Evolutionary conservation across 495 filamentous ascomycete genomes (phyloP), one percentile per base, ranked within the genome.

Genomic region (Podospora pseudocomata): DNA sequence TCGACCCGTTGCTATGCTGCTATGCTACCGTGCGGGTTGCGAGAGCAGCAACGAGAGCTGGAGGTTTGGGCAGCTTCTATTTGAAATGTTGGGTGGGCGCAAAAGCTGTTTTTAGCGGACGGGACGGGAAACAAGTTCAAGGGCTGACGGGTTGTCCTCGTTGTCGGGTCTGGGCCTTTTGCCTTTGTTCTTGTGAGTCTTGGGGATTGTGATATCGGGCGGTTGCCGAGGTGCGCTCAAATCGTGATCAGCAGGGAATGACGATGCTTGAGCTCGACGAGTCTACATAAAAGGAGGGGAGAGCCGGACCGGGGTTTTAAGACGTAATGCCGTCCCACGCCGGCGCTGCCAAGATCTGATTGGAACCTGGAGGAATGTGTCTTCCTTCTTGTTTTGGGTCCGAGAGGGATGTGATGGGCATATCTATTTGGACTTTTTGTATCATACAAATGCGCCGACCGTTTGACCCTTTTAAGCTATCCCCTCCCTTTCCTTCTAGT

Each of bases 191-290:
- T 65, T 64, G 57, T 49, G 30, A 5, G 7, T 65, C 28, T 61
- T 34, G 53, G 65, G 54, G 68, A 55, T 49, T 49, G 39, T 13
- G 39, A 49, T 49, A 13, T 49, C 39, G 39, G 39, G 39, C 39
- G 39, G 39, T 49, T 49, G 39, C 60, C 34, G 62, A 59, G 39
- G 64, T 60, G 39, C 44, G 65, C 58, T 57, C 34, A 62, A 71
- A 73, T 73, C 64, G 67, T 28, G 70, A 72, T 68, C 69, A 68
- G 64, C 74, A 76, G 72, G 74, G 74, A 76, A 74, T 74, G 74
- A 74, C 74, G 74, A 72, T 74, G 70, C 60, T 67, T 54, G 13
- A 27, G 64, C 59, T 65, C 63, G 30, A 49, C 39, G 15, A 49
- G 39, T 60, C 19, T 68, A 66, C 18, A 58, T 9, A 28, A 66